Evolutionary conservation across 2,329 filamentous ascomycete genomes (phyloP), one percentile per base, ranked within the genome.

Genomic region (Trichoderma endophyticum): DNA sequence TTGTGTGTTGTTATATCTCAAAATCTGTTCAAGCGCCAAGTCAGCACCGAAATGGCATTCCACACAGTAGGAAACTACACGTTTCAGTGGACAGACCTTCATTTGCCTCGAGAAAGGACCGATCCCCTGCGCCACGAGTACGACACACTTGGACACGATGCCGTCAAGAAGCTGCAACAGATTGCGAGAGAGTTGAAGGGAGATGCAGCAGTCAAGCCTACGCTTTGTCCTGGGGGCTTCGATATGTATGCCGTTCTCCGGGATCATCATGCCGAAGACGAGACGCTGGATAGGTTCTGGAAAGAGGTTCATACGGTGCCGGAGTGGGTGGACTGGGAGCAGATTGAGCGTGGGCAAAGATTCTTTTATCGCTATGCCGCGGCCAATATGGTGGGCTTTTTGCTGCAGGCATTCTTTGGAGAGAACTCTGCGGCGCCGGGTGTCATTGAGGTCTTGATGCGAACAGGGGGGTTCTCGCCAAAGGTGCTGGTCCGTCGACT

Each of bases 321-420:
- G 0, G 82, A 85, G 0, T 92, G 90, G 89, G 90, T 92, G 0
- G 87, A 92, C 73, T 92, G 90, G 90, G 85, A 83, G 1, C 90
- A 92, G 76, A 88, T 92, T 30, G 82, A 84, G 70, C 82, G 90
- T 74, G 90, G 90, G 0, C 90, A 92, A 76, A 86, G 90, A 18
- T 79, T 82, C 73, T 81, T 92, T 88, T 92, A 91, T 76, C 86
- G 90, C 6, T 92, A 92, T 76, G 89, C 88, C 2, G 85, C 86
- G 0, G 87, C 89, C 1, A 87, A 86, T 56, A 77, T 91, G 60
- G 89, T 88, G 24, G 89, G 82, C 0, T 80, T 83, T 39, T 79
- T 80, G 0, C 76, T 83, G 9, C 81, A 82, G 56, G 81, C 80
- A 5, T 80, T 83, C 18, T 70, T 83, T 2, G 82, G 80, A 1